Conservation (phyloP, 2,329 filamentous ascomycete genomes). For the Neoascochyta sp. region DNA sequence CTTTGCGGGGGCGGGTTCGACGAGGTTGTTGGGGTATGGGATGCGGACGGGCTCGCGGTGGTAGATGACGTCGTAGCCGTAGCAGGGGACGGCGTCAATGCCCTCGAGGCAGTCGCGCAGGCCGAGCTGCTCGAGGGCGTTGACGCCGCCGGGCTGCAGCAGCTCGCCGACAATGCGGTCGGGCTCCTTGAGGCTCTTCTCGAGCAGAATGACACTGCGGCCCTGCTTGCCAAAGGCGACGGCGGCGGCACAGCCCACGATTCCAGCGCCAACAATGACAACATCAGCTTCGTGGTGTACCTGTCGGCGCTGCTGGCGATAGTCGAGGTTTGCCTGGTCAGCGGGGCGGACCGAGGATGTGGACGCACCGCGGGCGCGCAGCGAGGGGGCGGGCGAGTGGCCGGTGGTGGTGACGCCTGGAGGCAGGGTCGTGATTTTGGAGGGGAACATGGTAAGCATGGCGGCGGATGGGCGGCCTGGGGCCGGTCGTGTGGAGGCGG, state of each 20-base stretch:
- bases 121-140: slow-evolving; percentile 75
- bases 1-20: slow-evolving; percentile 29
- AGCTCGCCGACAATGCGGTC: slow-evolving; percentile 95
- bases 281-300: slow-evolving; percentile 69
- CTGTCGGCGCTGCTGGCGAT: slow-evolving; percentile 46
- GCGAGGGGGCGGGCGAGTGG: slow-evolving; percentile 4
- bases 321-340: slow-evolving; percentile 16
- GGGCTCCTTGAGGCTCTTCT: slow-evolving; percentile 85
- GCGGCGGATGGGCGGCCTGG: no score
- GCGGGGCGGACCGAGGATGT: slow-evolving; percentile 10
- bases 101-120: slow-evolving; percentile 75
- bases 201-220: slow-evolving; percentile 83
- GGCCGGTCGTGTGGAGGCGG: no score
- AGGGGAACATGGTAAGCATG: slow-evolving; percentile 27
- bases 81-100: slow-evolving; percentile 79
- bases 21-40: slow-evolving; percentile 67
- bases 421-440: slow-evolving; percentile 22
- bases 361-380: slow-evolving; percentile 13
- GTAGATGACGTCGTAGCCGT: slow-evolving; percentile 86
- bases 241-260: slow-evolving; percentile 84
- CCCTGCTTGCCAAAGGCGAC: slow-evolving; percentile 83
- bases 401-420: slow-evolving; percentile 16
- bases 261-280: slow-evolving; percentile 85
- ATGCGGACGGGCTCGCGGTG: slow-evolving; percentile 70
- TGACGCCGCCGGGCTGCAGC: slow-evolving; percentile 85